Percentiles rank a stretch among this genome's conserved stretches.
Evolutionary conservation across 345 rosid genomes (phyloP).

Genomic region (Corchorus olitorius): DNA sequence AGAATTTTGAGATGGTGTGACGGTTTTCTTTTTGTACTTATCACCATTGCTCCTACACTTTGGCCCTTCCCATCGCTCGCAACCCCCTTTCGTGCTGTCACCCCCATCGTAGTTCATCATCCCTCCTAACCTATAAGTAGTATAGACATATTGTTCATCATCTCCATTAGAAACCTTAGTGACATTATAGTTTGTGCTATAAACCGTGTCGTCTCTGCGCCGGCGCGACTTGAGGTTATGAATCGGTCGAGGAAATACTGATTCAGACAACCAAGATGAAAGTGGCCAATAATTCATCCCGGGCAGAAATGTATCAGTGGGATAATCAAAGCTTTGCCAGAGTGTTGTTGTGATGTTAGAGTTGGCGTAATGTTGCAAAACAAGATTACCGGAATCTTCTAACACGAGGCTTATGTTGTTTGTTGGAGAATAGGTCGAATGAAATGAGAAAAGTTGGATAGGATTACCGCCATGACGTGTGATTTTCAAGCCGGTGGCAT

Average conservation of each 20-base stretch:
- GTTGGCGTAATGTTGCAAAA: background rate
- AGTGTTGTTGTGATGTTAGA: background rate
- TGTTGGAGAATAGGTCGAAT: background rate
- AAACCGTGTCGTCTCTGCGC: background rate
- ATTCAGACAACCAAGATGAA: background rate
- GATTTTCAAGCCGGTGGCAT: background rate
- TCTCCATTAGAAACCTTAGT: background rate
- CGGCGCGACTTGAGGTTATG: background rate
- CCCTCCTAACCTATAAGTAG: no score
- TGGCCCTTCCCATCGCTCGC: no score
- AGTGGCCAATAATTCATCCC: background rate
- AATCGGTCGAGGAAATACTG: background rate
- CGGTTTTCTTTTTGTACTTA: no score
- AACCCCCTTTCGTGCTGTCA: background rate
- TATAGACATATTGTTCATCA: background rate
- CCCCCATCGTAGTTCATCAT: background rate
- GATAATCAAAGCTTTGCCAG: conserved; percentile 13
- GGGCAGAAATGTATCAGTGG: conserved; percentile 8
- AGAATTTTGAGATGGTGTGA: no score
- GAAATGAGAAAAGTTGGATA: background rate
- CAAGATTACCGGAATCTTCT: background rate
- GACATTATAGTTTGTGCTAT: background rate
- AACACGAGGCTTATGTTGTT: background rate
- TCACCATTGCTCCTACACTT: no score
- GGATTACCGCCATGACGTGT: background rate